These are phyloP conservation scores for Endocarpon pusillum DNA, from an alignment of 495 filamentous ascomycete genomes.

Conservation along the genomic window DNA sequence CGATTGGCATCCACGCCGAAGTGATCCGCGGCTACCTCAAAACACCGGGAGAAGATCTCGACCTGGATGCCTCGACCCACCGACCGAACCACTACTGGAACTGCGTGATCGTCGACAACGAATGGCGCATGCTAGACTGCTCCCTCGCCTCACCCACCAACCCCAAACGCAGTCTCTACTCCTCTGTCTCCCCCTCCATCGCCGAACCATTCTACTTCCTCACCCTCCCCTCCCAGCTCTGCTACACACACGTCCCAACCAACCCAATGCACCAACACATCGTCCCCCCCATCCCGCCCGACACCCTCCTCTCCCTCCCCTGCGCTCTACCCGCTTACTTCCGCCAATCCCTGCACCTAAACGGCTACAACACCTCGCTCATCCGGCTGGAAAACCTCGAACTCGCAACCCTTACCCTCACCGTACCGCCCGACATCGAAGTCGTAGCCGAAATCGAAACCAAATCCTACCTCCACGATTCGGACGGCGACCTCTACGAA, in stretches of 20 bases:
- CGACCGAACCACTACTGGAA: constrained; percentile 98
- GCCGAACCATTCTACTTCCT: constrained; percentile 91
- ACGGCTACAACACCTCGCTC: constrained; percentile 82
- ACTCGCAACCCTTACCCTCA: constrained; percentile 73
- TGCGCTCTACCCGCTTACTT: constrained; percentile 78
- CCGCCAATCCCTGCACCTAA: constrained; percentile 56
- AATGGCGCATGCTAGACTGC: constrained; percentile 96
- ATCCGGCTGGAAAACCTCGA: constrained; percentile 79
- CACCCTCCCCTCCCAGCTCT: constrained; percentile 65
- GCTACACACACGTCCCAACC: constrained; percentile 88
- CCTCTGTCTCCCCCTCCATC: constrained; percentile 42
- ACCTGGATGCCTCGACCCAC: constrained; percentile 50
- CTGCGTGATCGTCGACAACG: constrained; percentile 75
- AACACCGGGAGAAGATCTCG: constrained; percentile 65
- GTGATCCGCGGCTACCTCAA: constrained; percentile 81
- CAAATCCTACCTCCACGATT: constrained; percentile 58
- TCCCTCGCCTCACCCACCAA: constrained; percentile 82
- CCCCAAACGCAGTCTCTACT: constrained; percentile 59
- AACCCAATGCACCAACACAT: constrained; percentile 79
- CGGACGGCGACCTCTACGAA: constrained; percentile 84
- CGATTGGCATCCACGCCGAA: constrained; percentile 76
- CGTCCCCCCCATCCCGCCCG: constrained; percentile 68
- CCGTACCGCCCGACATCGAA: constrained; percentile 78
- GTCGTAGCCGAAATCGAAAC: constrained; percentile 87
- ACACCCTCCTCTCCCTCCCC: constrained; percentile 70